Conservation (phyloP, 169 alveolate species). For the Ichthyophthirius multifiliis region DNA sequence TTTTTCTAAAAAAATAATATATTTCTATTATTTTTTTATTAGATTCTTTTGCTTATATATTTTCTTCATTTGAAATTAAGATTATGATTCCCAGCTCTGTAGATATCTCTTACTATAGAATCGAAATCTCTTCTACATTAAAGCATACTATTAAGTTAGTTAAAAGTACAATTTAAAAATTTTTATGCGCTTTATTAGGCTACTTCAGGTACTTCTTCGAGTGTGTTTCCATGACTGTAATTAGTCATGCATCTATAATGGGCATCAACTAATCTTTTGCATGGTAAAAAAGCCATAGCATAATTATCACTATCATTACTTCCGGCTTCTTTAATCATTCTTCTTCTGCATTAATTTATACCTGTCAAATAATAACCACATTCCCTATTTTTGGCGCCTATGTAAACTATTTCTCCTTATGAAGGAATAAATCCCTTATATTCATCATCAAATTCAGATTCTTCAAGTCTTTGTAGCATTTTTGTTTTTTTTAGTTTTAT, state of each 20-base stretch:
- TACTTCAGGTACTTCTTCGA: conserved; percentile 20
- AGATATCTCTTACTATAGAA: conserved; percentile 7
- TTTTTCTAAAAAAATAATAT: too few species aligned
- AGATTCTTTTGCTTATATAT: too few species aligned
- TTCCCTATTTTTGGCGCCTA: conserved; percentile 4
- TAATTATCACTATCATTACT: neutral
- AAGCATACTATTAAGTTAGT: neutral
- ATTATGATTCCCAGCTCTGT: neutral
- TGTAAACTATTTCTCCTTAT: conserved; percentile 11
- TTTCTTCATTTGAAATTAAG: too few species aligned
- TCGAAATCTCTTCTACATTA: conserved; percentile 9
- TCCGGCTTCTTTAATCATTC: neutral
- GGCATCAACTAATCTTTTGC: conserved; percentile 24
- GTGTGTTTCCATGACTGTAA: neutral
- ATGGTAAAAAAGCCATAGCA: conserved; percentile 9
- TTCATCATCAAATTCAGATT: conserved; percentile 20
- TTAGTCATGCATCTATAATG: conserved; percentile 27
- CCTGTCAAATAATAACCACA: conserved; percentile 13
- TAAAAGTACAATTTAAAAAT: conserved; percentile 15
- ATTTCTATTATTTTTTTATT: too few species aligned
- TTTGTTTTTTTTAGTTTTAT: too few species aligned
- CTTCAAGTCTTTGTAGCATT: too few species aligned
- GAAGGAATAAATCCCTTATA: conserved; percentile 3
- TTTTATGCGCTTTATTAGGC: neutral
- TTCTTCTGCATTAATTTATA: conserved; percentile 14